Conservation (phyloP, 257 asterid species). For the Solanum medicagineum region DNA sequence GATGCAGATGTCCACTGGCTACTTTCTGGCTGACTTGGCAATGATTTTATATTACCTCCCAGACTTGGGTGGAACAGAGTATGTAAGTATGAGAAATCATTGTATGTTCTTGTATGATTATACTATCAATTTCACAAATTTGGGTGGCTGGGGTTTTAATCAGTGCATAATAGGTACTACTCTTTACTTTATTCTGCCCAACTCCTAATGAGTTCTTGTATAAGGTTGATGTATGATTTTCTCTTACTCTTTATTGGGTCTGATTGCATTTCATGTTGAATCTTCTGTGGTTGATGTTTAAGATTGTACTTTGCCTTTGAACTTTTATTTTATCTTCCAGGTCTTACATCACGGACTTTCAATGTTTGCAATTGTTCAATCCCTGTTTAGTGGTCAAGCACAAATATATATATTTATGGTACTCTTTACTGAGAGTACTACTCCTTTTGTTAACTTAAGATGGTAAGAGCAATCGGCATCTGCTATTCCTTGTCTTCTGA, state of each 20-base stretch:
- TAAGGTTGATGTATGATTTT: not conserved
- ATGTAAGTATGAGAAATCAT: conserved; percentile 47
- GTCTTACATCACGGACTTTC: conserved; percentile 88
- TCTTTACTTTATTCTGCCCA: not conserved
- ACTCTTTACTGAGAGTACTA: conserved; percentile 84
- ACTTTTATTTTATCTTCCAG: conserved; percentile 23
- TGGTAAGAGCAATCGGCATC: conserved; percentile 36
- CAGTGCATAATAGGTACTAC: not conserved
- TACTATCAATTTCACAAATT: not conserved
- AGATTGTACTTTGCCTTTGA: not conserved
- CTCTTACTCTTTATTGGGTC: not conserved
- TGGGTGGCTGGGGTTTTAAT: not conserved
- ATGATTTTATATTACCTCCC: conserved; percentile 62
- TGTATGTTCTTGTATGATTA: not conserved
- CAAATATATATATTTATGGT: conserved; percentile 74
- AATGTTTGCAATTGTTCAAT: conserved; percentile 49
- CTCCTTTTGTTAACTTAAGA: conserved; percentile 88
- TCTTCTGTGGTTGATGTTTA: not conserved
- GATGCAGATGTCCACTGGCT: conserved; percentile 74
- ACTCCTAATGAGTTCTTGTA: not conserved
- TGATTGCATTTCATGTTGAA: not conserved
- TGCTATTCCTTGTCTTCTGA: not conserved
- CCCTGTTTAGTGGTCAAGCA: conserved; percentile 83
- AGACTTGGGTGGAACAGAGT: conserved; percentile 77
- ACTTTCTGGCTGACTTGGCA: conserved; percentile 73